Evolutionary conservation across 805 yeast genomes (phyloP), one percentile per base, ranked within the genome.

Genomic region (Lipomyces spencermartinsiae): DNA sequence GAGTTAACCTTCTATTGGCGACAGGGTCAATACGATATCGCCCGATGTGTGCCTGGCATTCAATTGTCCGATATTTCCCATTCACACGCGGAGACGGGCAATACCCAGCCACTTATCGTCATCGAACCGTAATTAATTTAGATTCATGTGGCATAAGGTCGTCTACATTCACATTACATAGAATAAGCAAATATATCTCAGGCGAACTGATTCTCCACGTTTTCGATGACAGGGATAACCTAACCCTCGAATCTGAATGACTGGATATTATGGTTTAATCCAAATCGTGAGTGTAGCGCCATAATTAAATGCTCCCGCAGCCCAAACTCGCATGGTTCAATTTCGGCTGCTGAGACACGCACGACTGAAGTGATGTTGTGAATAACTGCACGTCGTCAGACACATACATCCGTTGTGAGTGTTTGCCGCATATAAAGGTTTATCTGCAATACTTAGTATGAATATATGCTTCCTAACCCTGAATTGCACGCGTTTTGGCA

Each of bases 291-390:
- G 22, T 5, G 1, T 43, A 1, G 49, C 2, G 10, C 49, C 49
- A 43, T 43, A n/a, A 43, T 43, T 16, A 43, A 4, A 5, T 5
- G 10, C 4, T 16, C 49, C 43, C 7, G 49, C 22, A 19, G n/a
- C 8, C 22, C 16, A 7, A 14, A 16, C 22, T 43, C 49, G n/a
- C 19, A 2, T 16, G 6, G 16, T 4, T n/a, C 22, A 16, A 43
- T 16, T 43, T 43, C 19, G 49, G 49, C 3, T 43, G 49, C 22
- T 43, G 3, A 1, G 22, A 4, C 22, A 43, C 49, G 22, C 49
- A 16, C 16, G 49, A 43, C 49, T 16, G n/a, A 43, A 43, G 49
- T 43, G 49, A 43, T 43, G 49, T 43, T 43, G 49, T 43, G 49
- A 43, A 43, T 43, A 43, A 43, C 49, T 7, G 22, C 7, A 43